Evolutionary conservation across 805 yeast species (phyloP), one percentile per base, ranked within the genome.

Genomic region (Wickerhamomyces canadensis): DNA sequence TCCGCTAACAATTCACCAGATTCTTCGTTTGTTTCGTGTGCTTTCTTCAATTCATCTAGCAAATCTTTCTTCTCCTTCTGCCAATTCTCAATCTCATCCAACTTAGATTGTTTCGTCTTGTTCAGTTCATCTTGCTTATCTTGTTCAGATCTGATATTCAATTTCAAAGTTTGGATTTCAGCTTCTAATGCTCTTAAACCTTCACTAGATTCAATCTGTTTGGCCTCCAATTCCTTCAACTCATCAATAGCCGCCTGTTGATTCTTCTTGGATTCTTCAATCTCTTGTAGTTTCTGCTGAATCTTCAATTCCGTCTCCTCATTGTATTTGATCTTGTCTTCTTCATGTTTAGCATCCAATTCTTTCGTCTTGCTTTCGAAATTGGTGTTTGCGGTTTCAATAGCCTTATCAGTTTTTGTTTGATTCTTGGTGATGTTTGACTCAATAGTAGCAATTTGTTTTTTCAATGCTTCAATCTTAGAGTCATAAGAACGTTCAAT

Each of bases 281-380:
- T 39, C 15, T 43, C 55, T 19, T 40, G 36, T 14, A 36, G 30
- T 33, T 52, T 52, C 14, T 38, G 38, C 18, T 36, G 27, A 33
- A 48, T 46, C 27, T 43, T 44, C 17, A 34, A 25, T 27, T 52
- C 55, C 15, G 52, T 53, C 35, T 55, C 56, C 30, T 52, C 49
- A 16, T 33, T 28, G 30, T 38, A 43, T 13, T 31, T 32, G 23
- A 42, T 32, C 37, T 51, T 53, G 5, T 39, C 37, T 33, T 49
- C 55, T 22, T 38, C 54, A 25, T 49, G 58, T 34, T 52, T 35
- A 29, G 44, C 50, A 24, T 38, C 48, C n/a, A 52, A 36, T 21
- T 40, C 42, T 36, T 45, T 43, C 8, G 45, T 36, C 14, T 39
- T 35, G 16, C 36, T 38, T 22, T 47, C 54, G 34, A 43, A 49